Evolutionary conservation across 148 eudicot genomes (phyloP).

Genomic region (Agrostemma githago): DNA sequence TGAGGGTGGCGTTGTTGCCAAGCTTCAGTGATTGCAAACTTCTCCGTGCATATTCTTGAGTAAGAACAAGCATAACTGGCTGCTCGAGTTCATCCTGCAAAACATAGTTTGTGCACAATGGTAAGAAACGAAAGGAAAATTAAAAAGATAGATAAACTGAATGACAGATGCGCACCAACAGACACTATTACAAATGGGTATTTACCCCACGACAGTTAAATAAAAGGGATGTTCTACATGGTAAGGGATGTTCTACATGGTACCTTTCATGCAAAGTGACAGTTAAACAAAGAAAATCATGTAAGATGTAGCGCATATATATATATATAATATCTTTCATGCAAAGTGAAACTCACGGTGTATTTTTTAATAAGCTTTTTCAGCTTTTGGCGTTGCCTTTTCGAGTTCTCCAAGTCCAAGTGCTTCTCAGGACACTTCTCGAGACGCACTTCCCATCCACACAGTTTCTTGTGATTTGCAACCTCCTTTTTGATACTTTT

Average conservation of each 20-base stretch:
- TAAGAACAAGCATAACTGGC: constrained; percentile 59
- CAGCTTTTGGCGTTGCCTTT: constrained; percentile 65
- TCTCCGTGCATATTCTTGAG: constrained; percentile 40
- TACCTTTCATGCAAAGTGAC: no score
- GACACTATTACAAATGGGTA: background rate
- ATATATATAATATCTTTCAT: background rate
- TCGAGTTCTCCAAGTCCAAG: constrained; percentile 56
- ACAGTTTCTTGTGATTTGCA: constrained; percentile 55
- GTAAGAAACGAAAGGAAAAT: background rate
- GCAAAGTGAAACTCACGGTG: constrained; percentile 52
- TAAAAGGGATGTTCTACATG: no score
- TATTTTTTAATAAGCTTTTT: constrained; percentile 68
- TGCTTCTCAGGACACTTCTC: constrained; percentile 42
- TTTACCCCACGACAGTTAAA: no score
- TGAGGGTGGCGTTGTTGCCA: constrained; percentile 38
- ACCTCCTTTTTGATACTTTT: constrained; percentile 55
- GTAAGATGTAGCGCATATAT: no score
- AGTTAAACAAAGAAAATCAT: no score
- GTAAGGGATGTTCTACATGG: no score
- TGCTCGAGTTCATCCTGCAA: constrained; percentile 72
- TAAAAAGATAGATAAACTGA: constrained; percentile 1
- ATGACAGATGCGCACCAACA: background rate
- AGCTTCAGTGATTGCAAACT: constrained; percentile 30
- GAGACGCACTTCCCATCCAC: constrained; percentile 40
- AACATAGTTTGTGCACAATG: background rate